A percentile compares a stretch with the other conserved stretches of the same genome.
Evolutionary conservation across 2,329 filamentous ascomycete species (phyloP).

Genomic region (Trichothecium sympodiale): DNA sequence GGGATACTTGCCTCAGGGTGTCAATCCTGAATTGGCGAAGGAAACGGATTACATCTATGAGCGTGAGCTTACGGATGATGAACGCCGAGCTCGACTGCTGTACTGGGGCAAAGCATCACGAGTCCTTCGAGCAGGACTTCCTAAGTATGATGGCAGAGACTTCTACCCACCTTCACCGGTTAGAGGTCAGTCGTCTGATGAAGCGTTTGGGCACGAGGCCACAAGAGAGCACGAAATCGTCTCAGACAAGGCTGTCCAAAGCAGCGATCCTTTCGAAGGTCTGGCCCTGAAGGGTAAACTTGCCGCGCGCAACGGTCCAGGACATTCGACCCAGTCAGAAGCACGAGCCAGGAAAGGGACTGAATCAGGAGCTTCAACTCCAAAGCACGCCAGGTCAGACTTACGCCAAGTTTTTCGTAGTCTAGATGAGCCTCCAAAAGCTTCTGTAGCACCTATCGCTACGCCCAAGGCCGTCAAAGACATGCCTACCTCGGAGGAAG

Average conservation of each 20-base stretch:
- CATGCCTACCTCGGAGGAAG: constrained; percentile 18
- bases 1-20: constrained; percentile 35
- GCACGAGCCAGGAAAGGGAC: constrained; percentile 12
- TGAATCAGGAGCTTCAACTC: constrained; percentile 8
- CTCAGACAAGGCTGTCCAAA: background rate
- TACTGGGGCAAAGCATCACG: constrained; percentile 49
- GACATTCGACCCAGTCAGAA: constrained; percentile 22
- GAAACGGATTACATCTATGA: constrained; percentile 41
- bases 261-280: constrained; percentile 12
- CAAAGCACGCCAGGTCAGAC: background rate
- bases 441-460: constrained; percentile 3
- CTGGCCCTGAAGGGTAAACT: constrained; percentile 8
- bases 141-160: constrained; percentile 54
- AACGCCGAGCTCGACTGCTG: constrained; percentile 45
- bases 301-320: constrained; percentile 12
- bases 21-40: constrained; percentile 27
- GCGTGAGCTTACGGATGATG: constrained; percentile 46
- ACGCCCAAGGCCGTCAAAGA: constrained; percentile 8
- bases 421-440: constrained; percentile 16
- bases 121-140: constrained; percentile 38
- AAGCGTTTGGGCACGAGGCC: background rate
- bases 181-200: constrained; percentile 19
- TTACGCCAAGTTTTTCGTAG: constrained; percentile 12
- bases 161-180: constrained; percentile 48
- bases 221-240: background rate